Evolutionary conservation across 352 stramenopile genomes (phyloP).

Genomic region (Globisporangium paddicum): DNA sequence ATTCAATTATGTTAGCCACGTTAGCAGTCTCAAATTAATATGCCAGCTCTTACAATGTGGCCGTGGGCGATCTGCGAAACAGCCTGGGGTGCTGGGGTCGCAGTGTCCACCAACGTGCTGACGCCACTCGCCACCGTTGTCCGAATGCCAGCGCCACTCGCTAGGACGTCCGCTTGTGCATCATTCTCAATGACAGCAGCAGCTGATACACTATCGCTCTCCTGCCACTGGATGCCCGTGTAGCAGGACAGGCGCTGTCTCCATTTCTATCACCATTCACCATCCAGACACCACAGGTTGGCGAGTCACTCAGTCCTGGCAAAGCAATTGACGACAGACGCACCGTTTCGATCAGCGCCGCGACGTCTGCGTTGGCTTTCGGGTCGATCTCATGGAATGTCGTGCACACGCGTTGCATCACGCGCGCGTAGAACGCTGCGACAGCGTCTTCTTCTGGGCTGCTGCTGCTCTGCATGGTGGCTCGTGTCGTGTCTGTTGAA

Average conservation of each 20-base stretch:
- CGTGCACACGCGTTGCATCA: constrained; percentile 53
- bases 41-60: too few relatives aligned
- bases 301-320: neutral
- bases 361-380: constrained; percentile 6
- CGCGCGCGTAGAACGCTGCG: constrained; percentile 49
- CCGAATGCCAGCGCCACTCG: neutral
- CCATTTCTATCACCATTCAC: constrained; percentile 27
- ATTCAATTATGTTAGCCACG: too few relatives aligned
- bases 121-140: neutral
- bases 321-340: neutral
- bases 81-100: neutral
- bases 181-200: neutral
- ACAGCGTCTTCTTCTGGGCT: constrained; percentile 19
- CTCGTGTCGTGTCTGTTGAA: neutral
- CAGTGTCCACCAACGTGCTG: neutral
- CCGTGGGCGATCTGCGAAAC: neutral
- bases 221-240: constrained; percentile 16
- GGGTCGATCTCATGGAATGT: constrained; percentile 32
- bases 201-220: neutral
- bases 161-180: neutral
- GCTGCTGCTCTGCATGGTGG: neutral
- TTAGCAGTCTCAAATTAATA: too few relatives aligned
- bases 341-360: constrained; percentile 27
- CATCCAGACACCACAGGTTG: neutral
- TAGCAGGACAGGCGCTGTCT: constrained; percentile 31